phyloP scores from a whole-genome alignment of 2,329 filamentous ascomycete genomes.

The Canariomyces notabilis region DNA sequence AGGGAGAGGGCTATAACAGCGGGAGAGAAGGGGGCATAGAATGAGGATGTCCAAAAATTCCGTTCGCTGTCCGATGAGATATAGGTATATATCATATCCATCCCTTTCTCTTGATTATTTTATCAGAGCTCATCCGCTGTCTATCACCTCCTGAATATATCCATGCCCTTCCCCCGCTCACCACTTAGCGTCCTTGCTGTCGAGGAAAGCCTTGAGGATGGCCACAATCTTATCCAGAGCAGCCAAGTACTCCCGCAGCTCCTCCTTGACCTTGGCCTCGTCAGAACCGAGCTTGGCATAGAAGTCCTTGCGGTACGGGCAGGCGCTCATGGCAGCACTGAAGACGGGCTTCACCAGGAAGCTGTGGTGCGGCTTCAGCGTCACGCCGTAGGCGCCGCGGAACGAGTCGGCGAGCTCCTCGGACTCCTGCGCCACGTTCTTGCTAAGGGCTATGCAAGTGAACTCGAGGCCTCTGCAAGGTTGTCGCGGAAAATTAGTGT shows the following conservation, averaged over 20 bases:
- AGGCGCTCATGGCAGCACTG: slow-evolving; percentile 85
- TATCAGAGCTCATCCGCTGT: background rate
- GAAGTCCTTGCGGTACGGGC: slow-evolving; percentile 90
- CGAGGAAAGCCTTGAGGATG: slow-evolving; percentile 63
- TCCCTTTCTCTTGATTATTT: background rate
- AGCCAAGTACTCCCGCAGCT: slow-evolving; percentile 67
- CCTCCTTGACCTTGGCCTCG: slow-evolving; percentile 54
- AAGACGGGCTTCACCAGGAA: slow-evolving; percentile 90
- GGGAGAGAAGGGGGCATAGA: too few species aligned
- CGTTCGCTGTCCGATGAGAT: background rate
- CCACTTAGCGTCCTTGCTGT: slow-evolving; percentile 55
- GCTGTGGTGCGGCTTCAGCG: slow-evolving; percentile 86
- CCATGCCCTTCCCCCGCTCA: slow-evolving; percentile 27
- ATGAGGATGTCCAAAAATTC: background rate
- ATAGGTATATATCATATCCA: background rate
- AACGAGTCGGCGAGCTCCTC: slow-evolving; percentile 85
- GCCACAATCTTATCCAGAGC: slow-evolving; percentile 70
- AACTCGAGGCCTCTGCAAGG: slow-evolving; percentile 78
- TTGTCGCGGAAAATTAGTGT: slow-evolving; percentile 7
- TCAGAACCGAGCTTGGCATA: slow-evolving; percentile 78
- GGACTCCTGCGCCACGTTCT: slow-evolving; percentile 62
- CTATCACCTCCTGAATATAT: background rate
- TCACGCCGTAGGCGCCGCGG: slow-evolving; percentile 74
- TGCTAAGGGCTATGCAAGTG: slow-evolving; percentile 75
- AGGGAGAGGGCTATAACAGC: too few species aligned